Evolutionary conservation across 495 filamentous ascomycete species (phyloP), one percentile per base, ranked within the genome.

Genomic region (Lophiotrema nucula): DNA sequence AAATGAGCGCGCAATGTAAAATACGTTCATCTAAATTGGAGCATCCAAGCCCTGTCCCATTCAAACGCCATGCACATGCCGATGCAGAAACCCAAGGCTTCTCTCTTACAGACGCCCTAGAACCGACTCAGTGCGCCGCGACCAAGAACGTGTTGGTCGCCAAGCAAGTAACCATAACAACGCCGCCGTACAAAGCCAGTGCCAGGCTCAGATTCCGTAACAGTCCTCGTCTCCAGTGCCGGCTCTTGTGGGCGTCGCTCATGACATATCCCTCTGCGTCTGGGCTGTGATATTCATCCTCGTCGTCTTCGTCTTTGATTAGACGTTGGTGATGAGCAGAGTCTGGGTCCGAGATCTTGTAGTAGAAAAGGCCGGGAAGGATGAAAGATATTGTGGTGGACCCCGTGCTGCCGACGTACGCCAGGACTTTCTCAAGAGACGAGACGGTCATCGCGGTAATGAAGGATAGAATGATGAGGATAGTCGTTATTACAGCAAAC

Each of bases 341-440:
- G 38, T 95, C 85, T 0, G 95, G 95, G 12, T 85, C 82, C 0
- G 87, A 90, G 52, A 98, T 97, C 74, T 97, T 97, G 78, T 97
- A 97, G 76, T 97, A 98, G 72, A 98, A 97, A 13, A 97, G 69
- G 0, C 93, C 93, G 0, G 93, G 95, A 0, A 98, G 78, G 60
- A 98, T 97, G 70, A 98, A 98, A 60, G 88, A 93, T 64, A 98
- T 97, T 62, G 86, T 86, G 0, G 93, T 98, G 53, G 86, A 90
- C 22, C 93, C 93, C 0, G 93, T 98, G 66, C 86, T 90, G 6
- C 95, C 93, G 19, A 98, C 93, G 62, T 97, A 98, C 0, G 93
- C 92, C 8, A 98, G 79, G 0, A 97, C 91, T 35, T 87, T 85
- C 65, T 95, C 90, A 2, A 98, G 79, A 1, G 87, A 93, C 3